phyloP scores from a whole-genome alignment of 2,329 filamentous ascomycete genomes.

The Diaporthe humulicola region DNA sequence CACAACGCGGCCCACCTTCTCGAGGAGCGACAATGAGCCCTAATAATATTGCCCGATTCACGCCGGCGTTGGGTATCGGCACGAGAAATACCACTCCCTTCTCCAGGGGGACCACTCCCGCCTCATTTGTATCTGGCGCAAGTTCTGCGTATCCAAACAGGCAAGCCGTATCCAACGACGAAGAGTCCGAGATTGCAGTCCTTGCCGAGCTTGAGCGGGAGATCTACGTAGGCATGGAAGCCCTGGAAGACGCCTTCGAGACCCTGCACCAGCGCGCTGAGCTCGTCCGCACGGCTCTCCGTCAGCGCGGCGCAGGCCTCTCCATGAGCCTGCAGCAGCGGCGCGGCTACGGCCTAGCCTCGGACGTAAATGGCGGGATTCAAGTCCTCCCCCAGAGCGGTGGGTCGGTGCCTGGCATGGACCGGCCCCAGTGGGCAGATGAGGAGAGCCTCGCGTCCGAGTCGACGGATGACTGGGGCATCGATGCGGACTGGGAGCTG shows the following conservation, averaged over 20 bases:
- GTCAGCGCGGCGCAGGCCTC: constrained; percentile 85
- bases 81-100: constrained; percentile 64
- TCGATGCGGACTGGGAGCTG: constrained; percentile 69
- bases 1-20: constrained; percentile 52
- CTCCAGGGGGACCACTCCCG: constrained; percentile 67
- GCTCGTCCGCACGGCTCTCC: constrained; percentile 80
- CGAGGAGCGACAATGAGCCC: constrained; percentile 56
- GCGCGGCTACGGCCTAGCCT: constrained; percentile 49
- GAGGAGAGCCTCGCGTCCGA: constrained; percentile 63
- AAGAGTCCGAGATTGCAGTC: constrained; percentile 92
- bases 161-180: constrained; percentile 85
- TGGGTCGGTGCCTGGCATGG: constrained; percentile 57
- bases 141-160: constrained; percentile 62
- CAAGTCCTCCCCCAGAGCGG: constrained; percentile 67
- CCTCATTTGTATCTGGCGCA: constrained; percentile 55
- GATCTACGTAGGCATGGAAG: constrained; percentile 95
- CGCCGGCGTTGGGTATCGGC: constrained; percentile 53
- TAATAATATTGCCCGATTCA: constrained; percentile 51
- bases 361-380: constrained; percentile 55
- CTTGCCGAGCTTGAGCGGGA: constrained; percentile 93
- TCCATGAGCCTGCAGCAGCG: constrained; percentile 73
- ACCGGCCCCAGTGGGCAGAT: constrained; percentile 61
- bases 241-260: constrained; percentile 93
- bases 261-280: constrained; percentile 89
- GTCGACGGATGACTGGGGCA: constrained; percentile 63